Base-by-base conservation (phyloP, 2,329 filamentous ascomycete genomes). In the Aspergillus neotritici region DNA sequence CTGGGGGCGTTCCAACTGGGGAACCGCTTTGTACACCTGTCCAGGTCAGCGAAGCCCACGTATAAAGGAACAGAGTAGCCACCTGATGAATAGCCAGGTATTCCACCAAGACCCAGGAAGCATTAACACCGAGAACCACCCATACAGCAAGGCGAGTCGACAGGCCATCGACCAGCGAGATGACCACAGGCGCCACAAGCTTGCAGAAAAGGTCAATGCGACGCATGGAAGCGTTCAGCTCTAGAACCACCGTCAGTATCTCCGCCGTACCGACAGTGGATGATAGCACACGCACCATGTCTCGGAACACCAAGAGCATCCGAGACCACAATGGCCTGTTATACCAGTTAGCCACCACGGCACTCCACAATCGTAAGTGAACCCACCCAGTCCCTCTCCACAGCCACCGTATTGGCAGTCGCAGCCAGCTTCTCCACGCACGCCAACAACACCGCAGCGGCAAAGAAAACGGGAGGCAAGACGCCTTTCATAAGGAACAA, bases 361-460 rank as follows among this genome's bases (percentile, higher is more conserved):
- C 25, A 5, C 28, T 28, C 28, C 5, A 37, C 15, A 16, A 11
- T 4, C 32, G 44, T 36, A 32, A 37, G 44, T 8, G 39, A 43
- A 43, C 62, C 38, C 49, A 70, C 65, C 84, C 84, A 87, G 53
- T 89, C 85, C 54, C 80, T 71, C 60, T 88, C 85, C 0, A 89
- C 74, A 0, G 84, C 72, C 1, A 88, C 77, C 0, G 78, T 71
- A 57, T 87, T 88, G 60, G 80, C 73, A 5, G 82, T 72, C 1
- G 80, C 73, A 11, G 71, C 73, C 7, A 87, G 62, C 59, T 88
- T 89, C 63, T 89, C 86, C 1, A 83, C 55, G 43, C 83, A 85
- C 1, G 82, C 82, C 34, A 87, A 64, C 0, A 78, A 13, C 0
- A 76, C 70, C n/a, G 69, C 57, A 2, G 57, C 25, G 2, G 53